Conservation (phyloP, 352 stramenopile genomes). For the Albugo candida region DNA sequence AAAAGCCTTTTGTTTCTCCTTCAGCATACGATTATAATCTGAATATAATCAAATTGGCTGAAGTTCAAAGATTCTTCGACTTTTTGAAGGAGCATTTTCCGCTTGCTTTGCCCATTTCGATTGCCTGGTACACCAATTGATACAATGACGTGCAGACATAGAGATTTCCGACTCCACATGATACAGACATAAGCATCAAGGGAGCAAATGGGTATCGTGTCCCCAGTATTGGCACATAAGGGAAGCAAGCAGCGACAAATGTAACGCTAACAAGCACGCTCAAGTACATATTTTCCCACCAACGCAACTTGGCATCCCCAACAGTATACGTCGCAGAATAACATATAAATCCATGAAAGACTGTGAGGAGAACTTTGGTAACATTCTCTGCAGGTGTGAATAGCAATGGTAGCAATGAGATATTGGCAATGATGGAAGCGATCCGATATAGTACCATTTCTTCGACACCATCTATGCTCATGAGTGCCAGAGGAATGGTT, state of each 20-base stretch:
- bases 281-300: slow-evolving; percentile 29
- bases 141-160: slow-evolving; percentile 27
- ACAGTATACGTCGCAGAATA: slow-evolving; percentile 46
- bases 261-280: slow-evolving; percentile 11
- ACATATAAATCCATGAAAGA: slow-evolving; percentile 32
- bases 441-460: slow-evolving; percentile 74
- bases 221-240: slow-evolving; percentile 23
- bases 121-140: too few relatives aligned
- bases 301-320: slow-evolving; percentile 26
- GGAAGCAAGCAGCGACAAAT: slow-evolving; percentile 25
- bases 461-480: slow-evolving; percentile 51
- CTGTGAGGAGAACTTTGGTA: slow-evolving; percentile 53
- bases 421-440: slow-evolving; percentile 33
- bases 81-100: too few relatives aligned
- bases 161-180: slow-evolving; percentile 46
- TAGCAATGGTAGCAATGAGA: slow-evolving; percentile 70
- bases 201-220: slow-evolving; percentile 46
- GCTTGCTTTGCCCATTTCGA: too few relatives aligned
- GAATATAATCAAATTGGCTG: too few relatives aligned
- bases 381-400: slow-evolving; percentile 63
- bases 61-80: too few relatives aligned
- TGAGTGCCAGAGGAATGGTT: slow-evolving; percentile 42
- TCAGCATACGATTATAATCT: too few relatives aligned
- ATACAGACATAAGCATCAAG: slow-evolving; percentile 59
- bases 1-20: not conserved